These are phyloP conservation scores for Coriolopsis trogii DNA, from an alignment of 1,284 basidiomycete species.

Conservation along the genomic window DNA sequence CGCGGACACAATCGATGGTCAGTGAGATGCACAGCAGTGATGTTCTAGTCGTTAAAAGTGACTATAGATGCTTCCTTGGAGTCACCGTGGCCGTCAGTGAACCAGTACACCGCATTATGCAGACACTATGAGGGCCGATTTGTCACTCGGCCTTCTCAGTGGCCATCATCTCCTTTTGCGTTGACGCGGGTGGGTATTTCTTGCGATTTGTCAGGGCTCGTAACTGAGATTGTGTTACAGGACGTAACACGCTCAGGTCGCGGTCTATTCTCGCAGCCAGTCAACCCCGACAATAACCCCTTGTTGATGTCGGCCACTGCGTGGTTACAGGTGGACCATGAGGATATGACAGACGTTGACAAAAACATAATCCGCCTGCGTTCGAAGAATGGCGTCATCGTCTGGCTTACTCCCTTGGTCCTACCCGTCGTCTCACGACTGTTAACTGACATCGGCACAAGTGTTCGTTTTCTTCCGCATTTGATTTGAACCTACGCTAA, in stretches of 20 bases:
- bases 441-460: conserved; percentile 19
- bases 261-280: neutral
- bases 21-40: neutral
- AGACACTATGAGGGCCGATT: conserved; percentile 35
- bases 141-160: conserved; percentile 34
- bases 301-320: neutral
- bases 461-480: conserved; percentile 24
- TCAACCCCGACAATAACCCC: neutral
- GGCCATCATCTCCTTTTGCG: conserved; percentile 42
- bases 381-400: conserved; percentile 16
- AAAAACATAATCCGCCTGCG: conserved; percentile 23
- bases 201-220: neutral
- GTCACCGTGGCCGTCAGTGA: conserved; percentile 19
- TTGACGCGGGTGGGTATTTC: conserved; percentile 30
- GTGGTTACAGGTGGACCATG: neutral
- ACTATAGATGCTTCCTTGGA: conserved; percentile 16
- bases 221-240: neutral
- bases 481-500: neutral
- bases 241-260: conserved; percentile 2
- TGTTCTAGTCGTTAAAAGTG: too few species aligned
- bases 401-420: conserved; percentile 30
- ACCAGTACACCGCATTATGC: conserved; percentile 30
- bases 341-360: conserved; percentile 14
- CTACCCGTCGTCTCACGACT: conserved; percentile 23
- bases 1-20: conserved; percentile 41